Evolutionary conservation across 768 basidiomycete genomes (phyloP), one percentile per base, ranked within the genome.

Genomic region (Dendrothele bispora): DNA sequence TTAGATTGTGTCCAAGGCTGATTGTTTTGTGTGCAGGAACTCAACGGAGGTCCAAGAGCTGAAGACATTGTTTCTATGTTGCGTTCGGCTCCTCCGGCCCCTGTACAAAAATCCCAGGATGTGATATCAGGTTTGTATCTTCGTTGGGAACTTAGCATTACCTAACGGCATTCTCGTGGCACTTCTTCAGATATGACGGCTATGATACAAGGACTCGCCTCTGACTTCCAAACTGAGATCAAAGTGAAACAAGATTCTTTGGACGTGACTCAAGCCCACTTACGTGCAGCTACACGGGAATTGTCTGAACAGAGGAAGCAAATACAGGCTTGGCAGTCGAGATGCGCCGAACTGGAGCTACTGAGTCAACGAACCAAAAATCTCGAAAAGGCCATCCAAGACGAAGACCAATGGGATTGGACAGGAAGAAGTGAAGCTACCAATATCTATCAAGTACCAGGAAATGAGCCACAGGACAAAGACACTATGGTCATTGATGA

Each of bases 301-400:
- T 82, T 99, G 18, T 86, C 93, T 1, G 90, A 94, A 55, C 90
- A 93, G 61, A 86, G 97, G 37, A 86, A 85, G 58, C 87, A 91
- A 56, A 84, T 95, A 29, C 81, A 86, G 54, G 56, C 72, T 4
- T 89, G 89, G 83, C 88, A 93, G 63, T 60, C 67, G 1, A 78
- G 80, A 29, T 85, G 88, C 50, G 78, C 74, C 7, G 88, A 93
- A 63, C 76, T 93, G 10, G 95, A 97, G 54, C 83, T 90, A 55
- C 72, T 88, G 26, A 78, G 76, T 34, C 91, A 93, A 58, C 83
- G 91, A 11, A 78, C 88, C 40, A 80, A 84, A 39, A 97, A 98
- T 64, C 77, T 98, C 24, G 84, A 91, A 60, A 82, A 82, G 34
- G 92, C 91, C 0, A 67, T 91, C 6, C 61, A 65, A 6, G 86